A percentile compares a stretch with the other conserved stretches of the same genome.
phyloP scores from a whole-genome alignment of 768 basidiomycete species.

The Agaricus subrufescens region DNA sequence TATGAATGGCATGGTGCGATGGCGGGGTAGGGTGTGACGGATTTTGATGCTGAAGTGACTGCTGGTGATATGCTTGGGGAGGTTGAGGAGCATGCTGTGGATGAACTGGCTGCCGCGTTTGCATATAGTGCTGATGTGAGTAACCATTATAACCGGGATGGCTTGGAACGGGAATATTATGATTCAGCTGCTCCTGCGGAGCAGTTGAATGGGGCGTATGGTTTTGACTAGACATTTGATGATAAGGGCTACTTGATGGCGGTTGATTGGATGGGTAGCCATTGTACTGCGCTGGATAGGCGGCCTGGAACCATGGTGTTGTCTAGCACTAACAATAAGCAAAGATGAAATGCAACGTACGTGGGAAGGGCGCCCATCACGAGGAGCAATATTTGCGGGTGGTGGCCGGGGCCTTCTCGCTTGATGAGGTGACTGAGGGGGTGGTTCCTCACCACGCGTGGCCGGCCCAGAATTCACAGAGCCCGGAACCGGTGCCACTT shows the following conservation, averaged over 20 bases:
- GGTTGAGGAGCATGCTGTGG: slow-evolving; percentile 8
- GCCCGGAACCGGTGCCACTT: slow-evolving; percentile 32
- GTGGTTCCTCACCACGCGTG: slow-evolving; percentile 30
- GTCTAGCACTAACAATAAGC: not conserved
- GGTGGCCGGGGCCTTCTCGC: slow-evolving; percentile 40
- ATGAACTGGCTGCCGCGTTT: slow-evolving; percentile 6
- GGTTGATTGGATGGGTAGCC: slow-evolving; percentile 36
- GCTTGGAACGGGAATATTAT: slow-evolving; percentile 6
- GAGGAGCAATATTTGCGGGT: slow-evolving; percentile 33
- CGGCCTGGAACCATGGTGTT: not conserved
- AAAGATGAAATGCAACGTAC: slow-evolving; percentile 29
- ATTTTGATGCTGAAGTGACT: slow-evolving; percentile 18
- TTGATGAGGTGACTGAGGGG: slow-evolving; percentile 31
- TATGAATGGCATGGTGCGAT: slow-evolving; percentile 27
- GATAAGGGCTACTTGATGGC: slow-evolving; percentile 25
- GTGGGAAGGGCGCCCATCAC: slow-evolving; percentile 45
- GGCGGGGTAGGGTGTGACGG: slow-evolving; percentile 16
- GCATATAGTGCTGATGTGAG: slow-evolving; percentile 8
- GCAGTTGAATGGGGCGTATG: slow-evolving; percentile 7
- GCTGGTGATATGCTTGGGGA: slow-evolving; percentile 18
- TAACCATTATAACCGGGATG: slow-evolving; percentile 8
- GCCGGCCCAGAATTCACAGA: slow-evolving; percentile 29
- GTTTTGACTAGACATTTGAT: slow-evolving; percentile 20
- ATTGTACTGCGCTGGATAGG: slow-evolving; percentile 33
- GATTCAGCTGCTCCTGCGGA: slow-evolving; percentile 8